Percentiles rank a stretch among this genome's conserved stretches.
These are phyloP conservation scores for Penicillium daleae DNA, from an alignment of 495 filamentous ascomycete species.

Conservation along the genomic window DNA sequence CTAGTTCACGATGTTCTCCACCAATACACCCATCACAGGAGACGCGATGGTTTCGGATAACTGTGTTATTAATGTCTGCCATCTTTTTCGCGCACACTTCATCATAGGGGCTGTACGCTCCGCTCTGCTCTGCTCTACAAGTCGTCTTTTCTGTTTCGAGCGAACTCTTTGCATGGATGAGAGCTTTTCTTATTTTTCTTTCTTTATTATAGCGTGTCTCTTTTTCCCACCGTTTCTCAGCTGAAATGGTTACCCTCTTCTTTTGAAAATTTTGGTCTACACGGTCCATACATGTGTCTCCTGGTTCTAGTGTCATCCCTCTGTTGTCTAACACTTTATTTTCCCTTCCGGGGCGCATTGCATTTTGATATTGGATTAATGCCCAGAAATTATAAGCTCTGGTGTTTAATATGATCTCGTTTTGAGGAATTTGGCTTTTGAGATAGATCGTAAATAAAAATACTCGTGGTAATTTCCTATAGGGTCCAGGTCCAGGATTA, in stretches of 20 bases:
- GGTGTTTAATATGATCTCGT: slow-evolving; percentile 9
- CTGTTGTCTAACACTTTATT: background rate
- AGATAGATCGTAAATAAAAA: no score
- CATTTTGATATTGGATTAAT: slow-evolving; percentile 8
- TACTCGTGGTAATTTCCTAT: no score
- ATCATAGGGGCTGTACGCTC: background rate
- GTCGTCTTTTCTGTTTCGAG: slow-evolving; percentile 18
- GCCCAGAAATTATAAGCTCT: slow-evolving; percentile 10
- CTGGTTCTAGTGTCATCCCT: background rate
- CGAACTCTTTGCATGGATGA: slow-evolving; percentile 26
- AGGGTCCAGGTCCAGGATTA: background rate
- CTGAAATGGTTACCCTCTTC: background rate
- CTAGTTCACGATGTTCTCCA: background rate
- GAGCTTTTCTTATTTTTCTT: slow-evolving; percentile 6
- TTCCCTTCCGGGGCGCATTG: slow-evolving; percentile 4
- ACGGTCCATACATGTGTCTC: slow-evolving; percentile 4
- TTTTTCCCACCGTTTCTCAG: slow-evolving; percentile 3
- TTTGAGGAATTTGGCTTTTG: background rate
- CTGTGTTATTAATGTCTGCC: slow-evolving; percentile 21
- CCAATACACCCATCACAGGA: background rate
- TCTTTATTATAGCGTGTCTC: slow-evolving; percentile 12
- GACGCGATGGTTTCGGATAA: slow-evolving; percentile 4
- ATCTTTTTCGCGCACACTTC: background rate
- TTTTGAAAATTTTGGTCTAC: slow-evolving; percentile 13
- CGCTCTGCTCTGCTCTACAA: background rate